Evolutionary conservation across 2,329 filamentous ascomycete genomes (phyloP).

Genomic region (Hirsutella minnesotensis): DNA sequence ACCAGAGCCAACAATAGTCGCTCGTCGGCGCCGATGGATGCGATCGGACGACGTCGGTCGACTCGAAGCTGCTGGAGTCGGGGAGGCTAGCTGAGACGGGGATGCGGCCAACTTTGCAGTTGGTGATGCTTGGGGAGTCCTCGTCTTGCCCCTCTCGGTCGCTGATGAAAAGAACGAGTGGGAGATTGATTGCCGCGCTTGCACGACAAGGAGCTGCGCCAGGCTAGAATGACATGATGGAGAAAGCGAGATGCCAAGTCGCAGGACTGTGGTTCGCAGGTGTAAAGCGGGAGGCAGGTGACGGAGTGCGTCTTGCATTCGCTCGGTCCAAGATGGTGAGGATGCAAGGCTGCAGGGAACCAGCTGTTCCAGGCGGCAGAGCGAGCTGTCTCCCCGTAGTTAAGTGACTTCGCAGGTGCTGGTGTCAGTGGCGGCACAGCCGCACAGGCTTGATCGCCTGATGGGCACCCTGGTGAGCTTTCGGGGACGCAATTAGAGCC

Average conservation of each 20-base stretch:
- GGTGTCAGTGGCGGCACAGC: too few relatives aligned
- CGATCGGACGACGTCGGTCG: too few relatives aligned
- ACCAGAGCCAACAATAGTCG: conserved; percentile 4
- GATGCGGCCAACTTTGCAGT: neutral
- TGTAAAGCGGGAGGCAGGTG: neutral
- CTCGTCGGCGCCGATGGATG: neutral
- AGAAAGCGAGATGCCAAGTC: too few relatives aligned
- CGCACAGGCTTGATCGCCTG: too few relatives aligned
- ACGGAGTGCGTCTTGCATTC: neutral
- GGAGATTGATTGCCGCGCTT: neutral
- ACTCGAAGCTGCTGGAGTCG: neutral
- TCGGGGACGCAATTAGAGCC: too few relatives aligned
- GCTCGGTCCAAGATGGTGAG: neutral
- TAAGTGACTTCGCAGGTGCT: too few relatives aligned
- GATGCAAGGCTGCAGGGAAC: neutral
- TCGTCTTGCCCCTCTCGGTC: neutral
- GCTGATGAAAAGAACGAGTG: neutral
- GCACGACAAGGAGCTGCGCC: neutral
- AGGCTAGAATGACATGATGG: neutral
- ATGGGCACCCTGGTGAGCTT: too few relatives aligned
- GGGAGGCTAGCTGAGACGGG: too few relatives aligned
- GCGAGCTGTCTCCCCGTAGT: too few relatives aligned
- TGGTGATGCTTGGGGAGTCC: neutral
- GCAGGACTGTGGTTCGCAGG: neutral
- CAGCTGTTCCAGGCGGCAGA: too few relatives aligned